Evolutionary conservation across 192 early-diverging fungal species (phyloP).

Genomic region (Linnemannia schmuckeri): DNA sequence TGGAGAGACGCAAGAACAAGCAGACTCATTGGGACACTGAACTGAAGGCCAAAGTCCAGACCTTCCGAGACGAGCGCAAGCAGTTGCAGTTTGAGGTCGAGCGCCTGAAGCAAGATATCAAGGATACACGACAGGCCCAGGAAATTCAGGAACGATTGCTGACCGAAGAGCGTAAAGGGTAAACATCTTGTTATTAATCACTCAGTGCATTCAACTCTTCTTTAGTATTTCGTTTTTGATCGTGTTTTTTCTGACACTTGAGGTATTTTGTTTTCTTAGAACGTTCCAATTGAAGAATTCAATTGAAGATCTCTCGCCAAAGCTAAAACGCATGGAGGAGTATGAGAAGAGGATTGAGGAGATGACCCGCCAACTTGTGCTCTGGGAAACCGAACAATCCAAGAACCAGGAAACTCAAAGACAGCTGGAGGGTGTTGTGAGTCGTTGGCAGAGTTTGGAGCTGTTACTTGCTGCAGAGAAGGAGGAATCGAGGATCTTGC

Average conservation of each 20-base stretch:
- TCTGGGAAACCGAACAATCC: constrained; percentile 57
- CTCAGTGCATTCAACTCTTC: not conserved
- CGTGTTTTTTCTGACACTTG: not conserved
- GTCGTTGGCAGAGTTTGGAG: constrained; percentile 55
- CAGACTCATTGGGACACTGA: constrained; percentile 71
- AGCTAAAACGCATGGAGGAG: constrained; percentile 60
- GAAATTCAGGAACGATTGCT: constrained; percentile 43
- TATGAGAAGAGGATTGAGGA: constrained; percentile 64
- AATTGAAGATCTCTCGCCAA: constrained; percentile 59
- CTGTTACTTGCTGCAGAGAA: constrained; percentile 38
- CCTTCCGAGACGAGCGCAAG: constrained; percentile 63
- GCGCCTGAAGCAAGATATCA: constrained; percentile 53
- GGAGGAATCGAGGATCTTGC: constrained; percentile 31
- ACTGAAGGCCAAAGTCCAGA: constrained; percentile 59
- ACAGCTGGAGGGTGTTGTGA: constrained; percentile 56
- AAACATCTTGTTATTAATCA: not conserved
- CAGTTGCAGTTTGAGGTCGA: constrained; percentile 60
- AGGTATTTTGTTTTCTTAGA: constrained; percentile 15
- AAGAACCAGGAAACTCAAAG: constrained; percentile 60
- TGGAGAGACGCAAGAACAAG: constrained; percentile 62
- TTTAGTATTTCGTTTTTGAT: not conserved
- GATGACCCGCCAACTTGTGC: constrained; percentile 63
- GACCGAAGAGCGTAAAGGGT: constrained; percentile 50
- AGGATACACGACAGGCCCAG: constrained; percentile 50
- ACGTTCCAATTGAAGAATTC: constrained; percentile 62